phyloP scores from a whole-genome alignment of 139 green algal genomes.

The Asterochloris erici region DNA sequence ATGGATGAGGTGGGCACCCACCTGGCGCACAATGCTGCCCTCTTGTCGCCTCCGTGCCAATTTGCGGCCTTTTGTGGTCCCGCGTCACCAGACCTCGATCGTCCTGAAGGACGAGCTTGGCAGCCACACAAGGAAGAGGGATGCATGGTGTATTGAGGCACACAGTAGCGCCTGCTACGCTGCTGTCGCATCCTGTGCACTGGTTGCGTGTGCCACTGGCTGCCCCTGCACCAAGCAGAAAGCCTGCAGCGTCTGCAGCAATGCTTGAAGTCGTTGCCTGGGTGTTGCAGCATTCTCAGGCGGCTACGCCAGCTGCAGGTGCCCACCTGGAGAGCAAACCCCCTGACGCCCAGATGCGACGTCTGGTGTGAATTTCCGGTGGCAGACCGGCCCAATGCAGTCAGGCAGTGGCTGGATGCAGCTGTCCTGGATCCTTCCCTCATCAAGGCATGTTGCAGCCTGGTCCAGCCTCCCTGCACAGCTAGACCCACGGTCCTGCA shows the following conservation, averaged over 20 bases:
- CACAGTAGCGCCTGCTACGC: neutral
- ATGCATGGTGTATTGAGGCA: neutral
- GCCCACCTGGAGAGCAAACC: conserved; percentile 49
- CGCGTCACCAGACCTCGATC: neutral
- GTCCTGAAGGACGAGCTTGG: neutral
- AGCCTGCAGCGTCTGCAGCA: neutral
- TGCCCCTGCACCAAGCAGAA: neutral
- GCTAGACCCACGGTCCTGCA: too few relatives aligned
- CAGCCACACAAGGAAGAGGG: neutral
- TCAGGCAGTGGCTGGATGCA: conserved; percentile 75
- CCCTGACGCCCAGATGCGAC: conserved; percentile 54
- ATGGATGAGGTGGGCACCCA: conserved; percentile 57
- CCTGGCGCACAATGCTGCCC: neutral
- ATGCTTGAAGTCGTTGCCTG: neutral
- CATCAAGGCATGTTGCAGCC: conserved; percentile 57
- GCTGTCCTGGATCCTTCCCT: conserved; percentile 38
- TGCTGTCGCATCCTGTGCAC: neutral
- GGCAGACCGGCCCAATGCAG: conserved; percentile 75
- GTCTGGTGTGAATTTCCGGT: conserved; percentile 87
- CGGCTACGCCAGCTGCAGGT: conserved; percentile 9
- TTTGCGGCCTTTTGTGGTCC: neutral
- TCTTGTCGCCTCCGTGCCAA: neutral
- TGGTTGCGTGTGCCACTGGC: neutral
- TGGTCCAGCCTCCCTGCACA: neutral
- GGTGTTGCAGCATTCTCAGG: neutral